A percentile compares a stretch with the other conserved stretches of the same genome.
phyloP scores from a whole-genome alignment of 306 rosid genomes.

The Dicorynia guianensis region DNA sequence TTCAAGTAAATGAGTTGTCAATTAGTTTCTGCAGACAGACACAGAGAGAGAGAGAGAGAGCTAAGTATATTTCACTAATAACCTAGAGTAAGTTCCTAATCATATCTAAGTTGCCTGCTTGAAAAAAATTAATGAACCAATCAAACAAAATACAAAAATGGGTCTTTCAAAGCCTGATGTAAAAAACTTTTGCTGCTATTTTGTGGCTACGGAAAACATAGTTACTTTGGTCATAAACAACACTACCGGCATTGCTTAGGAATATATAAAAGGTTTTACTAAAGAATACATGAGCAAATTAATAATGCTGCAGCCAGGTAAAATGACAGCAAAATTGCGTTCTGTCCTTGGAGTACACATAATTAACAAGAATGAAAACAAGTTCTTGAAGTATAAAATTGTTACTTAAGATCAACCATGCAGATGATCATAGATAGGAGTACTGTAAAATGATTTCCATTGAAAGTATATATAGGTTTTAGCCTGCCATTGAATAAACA shows the following conservation, averaged over 20 bases:
- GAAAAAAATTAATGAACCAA: too few relatives aligned
- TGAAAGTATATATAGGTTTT: conserved; percentile 47
- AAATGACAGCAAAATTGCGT: conserved; percentile 27
- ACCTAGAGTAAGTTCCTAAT: not conserved
- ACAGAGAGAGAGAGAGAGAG: not conserved
- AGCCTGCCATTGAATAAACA: conserved; percentile 49
- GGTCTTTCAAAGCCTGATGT: not conserved
- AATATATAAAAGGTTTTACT: not conserved
- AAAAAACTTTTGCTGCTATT: not conserved
- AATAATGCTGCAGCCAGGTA: not conserved
- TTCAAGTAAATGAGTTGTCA: not conserved
- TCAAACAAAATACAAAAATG: not conserved
- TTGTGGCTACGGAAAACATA: not conserved
- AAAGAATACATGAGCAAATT: conserved; percentile 20
- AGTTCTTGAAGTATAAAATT: conserved; percentile 35
- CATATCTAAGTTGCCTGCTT: not conserved
- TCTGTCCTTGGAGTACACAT: conserved; percentile 17
- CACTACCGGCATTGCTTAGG: not conserved
- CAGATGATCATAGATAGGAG: conserved; percentile 18
- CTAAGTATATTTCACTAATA: not conserved
- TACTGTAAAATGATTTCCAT: conserved; percentile 42
- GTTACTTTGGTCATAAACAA: not conserved
- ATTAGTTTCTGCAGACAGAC: not conserved
- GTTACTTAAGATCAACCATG: conserved; percentile 45
- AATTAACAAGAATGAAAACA: conserved; percentile 19